Evolutionary conservation across 148 eudicot genomes (phyloP), one percentile per base, ranked within the genome.

Genomic region (Vaccinium darrowii): DNA sequence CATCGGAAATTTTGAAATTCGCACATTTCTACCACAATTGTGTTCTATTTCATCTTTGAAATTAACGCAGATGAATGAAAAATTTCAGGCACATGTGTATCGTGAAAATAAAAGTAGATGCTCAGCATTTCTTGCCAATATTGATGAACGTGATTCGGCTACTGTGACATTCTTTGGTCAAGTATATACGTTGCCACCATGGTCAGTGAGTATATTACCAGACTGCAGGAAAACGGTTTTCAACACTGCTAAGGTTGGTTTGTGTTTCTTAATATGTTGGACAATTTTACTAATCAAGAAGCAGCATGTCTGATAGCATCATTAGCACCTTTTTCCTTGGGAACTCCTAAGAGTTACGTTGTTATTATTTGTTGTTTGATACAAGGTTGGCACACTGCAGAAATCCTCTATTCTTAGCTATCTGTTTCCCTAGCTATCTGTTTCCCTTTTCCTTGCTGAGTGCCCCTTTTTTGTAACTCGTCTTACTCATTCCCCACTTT

Each of bases 151-250:
- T 84, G 85, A 88, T 54, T 88, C 89, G 57, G 94, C 88, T 81
- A 71, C 85, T 71, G 98, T 97, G 83, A 86, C 87, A 63, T 97
- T 97, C 85, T 90, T 71, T 78, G 97, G 94, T 82, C 93, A 84
- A 19, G 76, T 78, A 79, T 97, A 91, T 86, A 87, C 90, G 69
- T 89, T 97, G 85, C 98, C 98, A 79, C 98, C 99, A 53, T 97
- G 99, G 99, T 97, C 99, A 60, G 99, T 97, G 87, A 97, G 98
- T 85, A 93, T 97, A 86, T 87, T 97, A 82, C 99, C 99, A 76
- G 98, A 97, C 91, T 97, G 99, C 93, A 87, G 62, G 85, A 92
- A 90, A 85, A 89, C 88, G 80, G 98, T 94, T 88, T 95, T 92
- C 90, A 97, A 91, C 88, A 95, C 96, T 43, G 99, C 99, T 39